phyloP scores from a whole-genome alignment of 768 basidiomycete species.

The Tephrocybe sp. region DNA sequence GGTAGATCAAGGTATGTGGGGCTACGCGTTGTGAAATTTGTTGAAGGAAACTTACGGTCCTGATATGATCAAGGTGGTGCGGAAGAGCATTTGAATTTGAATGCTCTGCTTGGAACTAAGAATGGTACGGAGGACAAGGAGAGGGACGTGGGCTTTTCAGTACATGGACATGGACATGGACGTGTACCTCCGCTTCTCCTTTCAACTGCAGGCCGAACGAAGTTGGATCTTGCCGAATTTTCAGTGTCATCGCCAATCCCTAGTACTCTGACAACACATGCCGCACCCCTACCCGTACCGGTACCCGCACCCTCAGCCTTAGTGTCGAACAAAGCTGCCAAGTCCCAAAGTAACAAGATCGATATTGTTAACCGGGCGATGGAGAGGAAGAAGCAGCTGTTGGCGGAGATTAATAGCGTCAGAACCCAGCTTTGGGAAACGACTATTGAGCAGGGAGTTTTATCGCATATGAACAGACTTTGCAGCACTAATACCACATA shows the following conservation, averaged over 20 bases:
- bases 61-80: conserved; percentile 1
- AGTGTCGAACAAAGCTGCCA: not conserved
- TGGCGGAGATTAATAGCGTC: conserved; percentile 52
- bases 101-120: not conserved
- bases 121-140: conserved; percentile 23
- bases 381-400: conserved; percentile 49
- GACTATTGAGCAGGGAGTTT: conserved; percentile 65
- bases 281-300: no score
- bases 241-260: not conserved
- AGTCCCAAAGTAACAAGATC: conserved; percentile 30
- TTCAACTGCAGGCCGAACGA: not conserved
- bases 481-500: conserved; percentile 11
- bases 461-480: conserved; percentile 43
- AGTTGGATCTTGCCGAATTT: not conserved
- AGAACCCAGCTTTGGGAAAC: conserved; percentile 74
- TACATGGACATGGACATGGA: no score
- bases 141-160: conserved; percentile 13
- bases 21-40: conserved; percentile 15
- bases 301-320: no score
- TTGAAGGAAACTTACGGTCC: not conserved
- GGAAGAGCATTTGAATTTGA: conserved; percentile 6
- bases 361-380: conserved; percentile 51
- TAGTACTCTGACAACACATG: not conserved
- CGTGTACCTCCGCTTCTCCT: not conserved
- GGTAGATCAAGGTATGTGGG: conserved; percentile 26